Conservation (phyloP, 2,329 filamentous ascomycete genomes). For the Paradendryphiella salina region DNA sequence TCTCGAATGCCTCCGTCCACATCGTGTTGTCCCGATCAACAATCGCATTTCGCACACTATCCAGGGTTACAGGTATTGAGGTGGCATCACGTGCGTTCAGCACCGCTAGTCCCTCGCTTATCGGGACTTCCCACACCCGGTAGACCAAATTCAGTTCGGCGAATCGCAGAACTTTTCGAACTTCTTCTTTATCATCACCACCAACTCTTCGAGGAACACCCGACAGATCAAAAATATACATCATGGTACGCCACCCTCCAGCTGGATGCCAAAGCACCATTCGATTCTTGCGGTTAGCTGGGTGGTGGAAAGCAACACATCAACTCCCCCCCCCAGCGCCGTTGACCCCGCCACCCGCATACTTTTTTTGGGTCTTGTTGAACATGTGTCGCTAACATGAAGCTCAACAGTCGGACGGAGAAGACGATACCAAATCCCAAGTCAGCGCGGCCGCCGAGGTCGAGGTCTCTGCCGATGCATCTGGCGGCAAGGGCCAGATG, state of each 20-base stretch:
- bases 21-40: too few species aligned
- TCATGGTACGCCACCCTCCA: conserved; percentile 43
- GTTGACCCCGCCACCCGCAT: conserved; percentile 7
- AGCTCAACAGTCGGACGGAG: conserved; percentile 89
- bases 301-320: neutral
- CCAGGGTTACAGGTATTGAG: neutral
- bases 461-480: conserved; percentile 89
- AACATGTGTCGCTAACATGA: conserved; percentile 21
- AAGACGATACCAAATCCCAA: conserved; percentile 96
- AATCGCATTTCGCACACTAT: too few species aligned
- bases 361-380: neutral
- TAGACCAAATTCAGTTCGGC: conserved; percentile 20
- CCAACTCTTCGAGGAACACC: conserved; percentile 51
- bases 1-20: too few species aligned
- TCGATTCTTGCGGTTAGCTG: neutral
- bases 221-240: conserved; percentile 47
- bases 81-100: neutral
- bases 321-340: neutral
- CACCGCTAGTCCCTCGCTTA: conserved; percentile 8
- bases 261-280: neutral
- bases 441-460: conserved; percentile 80
- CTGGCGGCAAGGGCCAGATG: conserved; percentile 83
- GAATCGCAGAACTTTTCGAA: conserved; percentile 21
- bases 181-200: conserved; percentile 26
- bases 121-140: conserved; percentile 11